Conservation (phyloP, 2,329 filamentous ascomycete genomes). For the Karstenula rhodostoma region DNA sequence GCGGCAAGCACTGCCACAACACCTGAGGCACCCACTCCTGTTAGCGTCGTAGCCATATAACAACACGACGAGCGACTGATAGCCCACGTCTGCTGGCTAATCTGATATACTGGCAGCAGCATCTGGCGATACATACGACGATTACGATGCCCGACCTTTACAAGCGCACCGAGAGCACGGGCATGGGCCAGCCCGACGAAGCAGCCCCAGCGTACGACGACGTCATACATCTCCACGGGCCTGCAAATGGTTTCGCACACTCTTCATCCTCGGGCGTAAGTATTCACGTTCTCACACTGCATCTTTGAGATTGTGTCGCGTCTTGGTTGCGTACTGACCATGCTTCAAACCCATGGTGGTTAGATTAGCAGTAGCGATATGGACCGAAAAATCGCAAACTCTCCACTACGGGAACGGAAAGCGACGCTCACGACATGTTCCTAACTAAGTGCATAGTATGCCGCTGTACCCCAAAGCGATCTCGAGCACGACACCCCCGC, state of each 20-base stretch:
- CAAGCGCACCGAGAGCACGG: slow-evolving; percentile 4
- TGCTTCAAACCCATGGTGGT: not conserved
- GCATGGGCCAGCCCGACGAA: slow-evolving; percentile 14
- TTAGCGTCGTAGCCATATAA: not conserved
- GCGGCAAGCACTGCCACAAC: slow-evolving; percentile 23
- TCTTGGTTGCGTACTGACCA: not conserved
- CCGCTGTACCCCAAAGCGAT: slow-evolving; percentile 35
- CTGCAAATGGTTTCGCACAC: slow-evolving; percentile 27
- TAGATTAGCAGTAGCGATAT: not conserved
- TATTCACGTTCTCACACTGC: not conserved
- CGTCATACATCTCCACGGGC: slow-evolving; percentile 27
- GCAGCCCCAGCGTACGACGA: slow-evolving; percentile 41
- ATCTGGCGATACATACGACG: not conserved
- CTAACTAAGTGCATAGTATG: slow-evolving; percentile 27
- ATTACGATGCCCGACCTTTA: slow-evolving; percentile 25
- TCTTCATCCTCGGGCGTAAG: slow-evolving; percentile 32
- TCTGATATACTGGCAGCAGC: not conserved
- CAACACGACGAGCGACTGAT: not conserved
- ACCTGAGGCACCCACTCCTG: slow-evolving; percentile 3
- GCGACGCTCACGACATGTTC: not conserved
- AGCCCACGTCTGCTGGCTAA: not conserved
- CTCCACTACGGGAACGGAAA: not conserved
- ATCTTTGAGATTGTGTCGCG: not conserved
- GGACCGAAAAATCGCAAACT: not conserved
- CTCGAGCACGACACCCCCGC: slow-evolving; percentile 28